Evolutionary conservation across 352 stramenopile genomes (phyloP), one percentile per base, ranked within the genome.

Genomic region (Elongisporangium prolatum): DNA sequence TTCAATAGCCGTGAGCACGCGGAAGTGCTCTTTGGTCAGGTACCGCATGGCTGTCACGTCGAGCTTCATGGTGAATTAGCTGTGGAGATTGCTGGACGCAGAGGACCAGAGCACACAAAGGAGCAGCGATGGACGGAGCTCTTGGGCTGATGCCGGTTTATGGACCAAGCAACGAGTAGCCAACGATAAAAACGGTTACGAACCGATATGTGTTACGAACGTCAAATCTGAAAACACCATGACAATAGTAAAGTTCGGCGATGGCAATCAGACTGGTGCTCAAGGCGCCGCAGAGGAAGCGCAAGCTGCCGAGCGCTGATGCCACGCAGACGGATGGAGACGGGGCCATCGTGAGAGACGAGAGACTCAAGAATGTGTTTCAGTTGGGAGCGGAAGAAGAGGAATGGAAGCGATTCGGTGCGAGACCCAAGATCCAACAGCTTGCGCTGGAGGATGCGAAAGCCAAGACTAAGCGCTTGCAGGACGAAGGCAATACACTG

Each of bases 1-100:
- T 75, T 99, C 98, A 52, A 99, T 97, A 48, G 97, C 96, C 51
- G 96, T 98, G 44, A 99, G 88, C 59, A 99, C 97, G 50, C 97
- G 91, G 77, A 98, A 99, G 80, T 99, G 96, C 82, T 96, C 80
- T 74, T 93, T 94, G 21, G 86, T 96, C 67, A 98, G 82, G 71
- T 97, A 97, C 56, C 91, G 86, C 91, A 98, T 97, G 22, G 86
- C 89, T 20, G 88, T 95, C 51, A 97, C 91, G 67, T 98, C 91
- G 66, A 98, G 87, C 80, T 97, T 98, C 89, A 95, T 95, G 68
- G 63, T 72, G 38, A 49, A 22, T 44, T 44, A 44, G 34, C 11
- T 44, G 34, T 44, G 34, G 34, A 3, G 34, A 13, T 4, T 2
- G 34, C 9, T 17, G 34, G 34, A 44, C 34, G 11, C 34, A 14